These are phyloP conservation scores for Brassica carinata DNA, from an alignment of 345 rosid genomes.

Conservation along the genomic window DNA sequence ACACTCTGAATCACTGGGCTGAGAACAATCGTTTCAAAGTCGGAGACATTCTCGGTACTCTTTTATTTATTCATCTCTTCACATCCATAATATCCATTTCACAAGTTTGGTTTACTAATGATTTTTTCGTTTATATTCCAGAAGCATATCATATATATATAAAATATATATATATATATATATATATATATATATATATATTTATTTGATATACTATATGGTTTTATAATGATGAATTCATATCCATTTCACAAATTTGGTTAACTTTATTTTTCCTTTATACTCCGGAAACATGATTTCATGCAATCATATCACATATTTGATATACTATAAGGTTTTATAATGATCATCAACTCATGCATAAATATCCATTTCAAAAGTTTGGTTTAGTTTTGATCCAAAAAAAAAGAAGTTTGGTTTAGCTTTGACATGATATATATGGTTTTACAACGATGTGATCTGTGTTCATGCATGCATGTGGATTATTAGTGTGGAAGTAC, in stretches of 20 bases:
- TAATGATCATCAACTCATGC: not conserved
- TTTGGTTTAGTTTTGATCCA: not conserved
- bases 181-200: no score
- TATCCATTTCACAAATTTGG: not conserved
- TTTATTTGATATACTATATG: not conserved
- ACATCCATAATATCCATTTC: not conserved
- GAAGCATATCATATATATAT: not conserved
- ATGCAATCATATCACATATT: not conserved
- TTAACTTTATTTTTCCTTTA: not conserved
- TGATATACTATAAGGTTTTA: not conserved
- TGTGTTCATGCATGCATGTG: conserved; percentile 26
- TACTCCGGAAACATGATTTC: not conserved
- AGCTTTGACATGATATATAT: not conserved
- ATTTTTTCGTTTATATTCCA: not conserved
- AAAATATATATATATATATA: no score
- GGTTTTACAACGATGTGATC: not conserved
- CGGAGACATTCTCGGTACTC: conserved; percentile 51
- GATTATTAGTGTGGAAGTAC: conserved; percentile 49
- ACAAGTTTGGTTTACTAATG: not conserved
- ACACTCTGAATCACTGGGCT: conserved; percentile 54
- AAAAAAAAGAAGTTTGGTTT: not conserved
- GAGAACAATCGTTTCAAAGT: conserved; percentile 44
- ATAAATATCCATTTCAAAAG: not conserved
- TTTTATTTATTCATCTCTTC: not conserved
- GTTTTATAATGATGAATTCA: not conserved